Base-by-base conservation (phyloP, 345 rosid genomes). In the Citrus sp. region DNA sequence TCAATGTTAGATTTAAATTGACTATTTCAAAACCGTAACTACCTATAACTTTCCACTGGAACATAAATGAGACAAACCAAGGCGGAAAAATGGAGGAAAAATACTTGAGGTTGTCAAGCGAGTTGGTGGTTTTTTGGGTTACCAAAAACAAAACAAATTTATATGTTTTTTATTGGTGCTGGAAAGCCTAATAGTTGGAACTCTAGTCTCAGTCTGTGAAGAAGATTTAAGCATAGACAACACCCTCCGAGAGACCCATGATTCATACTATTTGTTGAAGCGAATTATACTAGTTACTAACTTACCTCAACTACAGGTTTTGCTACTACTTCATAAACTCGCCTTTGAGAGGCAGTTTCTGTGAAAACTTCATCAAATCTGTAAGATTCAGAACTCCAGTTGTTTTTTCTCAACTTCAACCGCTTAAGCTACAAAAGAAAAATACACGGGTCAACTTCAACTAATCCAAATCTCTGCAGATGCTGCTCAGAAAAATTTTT, bases 301-400 rank as follows among this genome's bases (percentile, higher is more conserved):
- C 77, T 78, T 83, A 91, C 99, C 93, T 95, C 97, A 6, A 95
- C 97, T 6, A 95, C 97, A 74, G 99, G 97, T 74, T 91, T 93
- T 63, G 97, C 97, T 21, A 93, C 99, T 25, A 80, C 96, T 84
- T 95, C 97, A 80, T 93, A 93, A 18, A 95, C 97, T 56, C 98
- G 96, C 80, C 89, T 95, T 78, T 95, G 98, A 28, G 98, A 93
- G 84, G 97, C 93, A 73, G 90, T 84, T 54, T 93, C 97, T 4
- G 93, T 80, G 63, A 93, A 91, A 58, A 93, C 89, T 82, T 93
- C 96, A 40, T 93, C 99, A 46, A 95, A 95, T 87, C 76, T 87
- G 75, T 92, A 95, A 3, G 97, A 89, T 81, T 93, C 99, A 75
- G 94, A 87, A 66, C 79, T 92, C 99, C 98, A 95, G 81, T 92